Base-by-base conservation (phyloP, 495 filamentous ascomycete species). In the Penicillium subrubescens region DNA sequence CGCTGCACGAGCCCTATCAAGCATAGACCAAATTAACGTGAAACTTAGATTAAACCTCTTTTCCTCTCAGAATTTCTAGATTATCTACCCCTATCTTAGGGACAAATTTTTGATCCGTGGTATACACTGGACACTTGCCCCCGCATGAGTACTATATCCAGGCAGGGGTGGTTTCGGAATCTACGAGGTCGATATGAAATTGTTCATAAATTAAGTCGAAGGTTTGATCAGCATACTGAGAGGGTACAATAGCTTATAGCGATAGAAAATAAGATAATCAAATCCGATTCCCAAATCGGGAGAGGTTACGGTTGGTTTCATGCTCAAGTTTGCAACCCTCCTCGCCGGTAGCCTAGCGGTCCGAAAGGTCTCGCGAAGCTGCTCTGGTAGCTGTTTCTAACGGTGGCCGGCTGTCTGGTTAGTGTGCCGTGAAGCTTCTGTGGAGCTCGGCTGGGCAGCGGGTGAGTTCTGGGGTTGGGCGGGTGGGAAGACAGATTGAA, bases 1-100 rank as follows among this genome's bases (percentile, higher is more conserved):
- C 48, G 55, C 58, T 65, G 68, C 67, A 64, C 37, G 35, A 61
- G 39, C 35, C 23, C 57, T 57, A 68, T 21, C 37, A 12, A 48
- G 21, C 8, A 34, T 50, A 66, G 56, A 51, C n/a, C 48, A 35
- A 65, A 62, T 51, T 31, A 59, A 35, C 52, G 21, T 56, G 50
- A 67, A 35, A 6, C 21, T 35, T 25, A 7, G 3, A 56, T 37
- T 55, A 21, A 8, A 50, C 10, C 5, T 19, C n/a, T 2, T 12
- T 12, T 2, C 21, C 44, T 14, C 19, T 14, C 17, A 5, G 5
- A 41, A 14, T 8, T 23, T 17, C 21, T 8, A 21, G n/a, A 8
- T 14, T 34, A 52, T 44, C n/a, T n/a, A 0, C 17, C 17, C 14
- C 12, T 21, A 2, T 52, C 23, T n/a, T 41, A 12, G 12, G 15